phyloP scores from a whole-genome alignment of 2,329 filamentous ascomycete genomes.

The Lachnellula suecica region DNA sequence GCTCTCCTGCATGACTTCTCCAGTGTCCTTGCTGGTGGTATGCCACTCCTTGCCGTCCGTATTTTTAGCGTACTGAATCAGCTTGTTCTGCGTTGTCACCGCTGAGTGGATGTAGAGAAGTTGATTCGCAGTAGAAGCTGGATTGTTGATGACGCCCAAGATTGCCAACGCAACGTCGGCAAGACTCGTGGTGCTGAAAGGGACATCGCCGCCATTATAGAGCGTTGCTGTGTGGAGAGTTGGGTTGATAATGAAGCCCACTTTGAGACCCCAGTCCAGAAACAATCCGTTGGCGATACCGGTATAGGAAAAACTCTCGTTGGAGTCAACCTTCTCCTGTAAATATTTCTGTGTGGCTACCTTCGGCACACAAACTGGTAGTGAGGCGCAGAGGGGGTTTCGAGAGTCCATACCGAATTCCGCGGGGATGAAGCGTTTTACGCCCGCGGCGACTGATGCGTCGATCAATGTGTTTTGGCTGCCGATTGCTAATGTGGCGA shows the following conservation, averaged over 20 bases:
- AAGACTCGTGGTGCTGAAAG: conserved; percentile 42
- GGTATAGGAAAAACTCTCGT: conserved; percentile 33
- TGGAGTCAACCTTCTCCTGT: conserved; percentile 23
- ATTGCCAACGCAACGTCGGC: conserved; percentile 44
- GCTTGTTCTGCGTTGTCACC: conserved; percentile 36
- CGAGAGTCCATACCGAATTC: conserved; percentile 41
- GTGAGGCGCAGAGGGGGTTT: conserved; percentile 27
- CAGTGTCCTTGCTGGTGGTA: conserved; percentile 23
- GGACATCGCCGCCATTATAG: conserved; percentile 35
- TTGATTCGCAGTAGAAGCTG: conserved; percentile 35
- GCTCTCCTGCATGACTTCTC: conserved; percentile 31
- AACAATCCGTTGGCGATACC: conserved; percentile 36
- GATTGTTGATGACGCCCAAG: conserved; percentile 36
- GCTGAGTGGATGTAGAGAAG: conserved; percentile 37
- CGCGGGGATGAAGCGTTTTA: conserved; percentile 40
- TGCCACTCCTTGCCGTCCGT: conserved; percentile 31
- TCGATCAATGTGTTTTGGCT: conserved; percentile 36
- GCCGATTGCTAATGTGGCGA: conserved; percentile 32
- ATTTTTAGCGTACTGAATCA: conserved; percentile 36
- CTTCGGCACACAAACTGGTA: conserved; percentile 39
- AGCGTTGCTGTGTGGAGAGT: conserved; percentile 30
- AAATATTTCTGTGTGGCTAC: conserved; percentile 36
- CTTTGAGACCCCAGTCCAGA: conserved; percentile 35
- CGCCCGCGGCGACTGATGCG: conserved; percentile 38
- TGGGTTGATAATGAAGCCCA: conserved; percentile 32